Evolutionary conservation across 2,329 filamentous ascomycete species (phyloP).

Genomic region (Fusarium napiforme): DNA sequence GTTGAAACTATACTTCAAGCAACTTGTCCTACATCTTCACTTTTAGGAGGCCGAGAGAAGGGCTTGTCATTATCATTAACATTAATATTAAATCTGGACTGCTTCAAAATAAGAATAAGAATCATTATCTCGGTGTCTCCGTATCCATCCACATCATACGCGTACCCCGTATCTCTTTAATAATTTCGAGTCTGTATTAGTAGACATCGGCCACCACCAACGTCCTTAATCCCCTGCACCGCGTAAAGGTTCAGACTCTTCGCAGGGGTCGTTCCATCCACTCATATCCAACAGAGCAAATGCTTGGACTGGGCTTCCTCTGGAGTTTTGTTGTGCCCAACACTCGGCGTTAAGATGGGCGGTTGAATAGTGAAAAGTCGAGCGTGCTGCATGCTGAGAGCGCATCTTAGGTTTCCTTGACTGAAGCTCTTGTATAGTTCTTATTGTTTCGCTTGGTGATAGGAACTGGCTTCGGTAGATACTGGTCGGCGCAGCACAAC

Average conservation of each 20-base stretch:
- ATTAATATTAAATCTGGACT: constrained; percentile 32
- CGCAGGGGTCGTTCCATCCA: constrained; percentile 38
- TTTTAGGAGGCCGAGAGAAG: background rate
- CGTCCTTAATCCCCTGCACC: constrained; percentile 42
- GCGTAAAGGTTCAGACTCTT: constrained; percentile 45
- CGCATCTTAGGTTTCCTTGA: constrained; percentile 1
- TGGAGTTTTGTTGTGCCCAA: constrained; percentile 38
- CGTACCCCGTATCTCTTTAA: constrained; percentile 5
- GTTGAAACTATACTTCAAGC: no score
- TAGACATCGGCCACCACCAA: constrained; percentile 30
- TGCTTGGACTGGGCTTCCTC: constrained; percentile 15
- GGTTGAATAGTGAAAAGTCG: constrained; percentile 15
- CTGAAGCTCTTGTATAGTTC: background rate
- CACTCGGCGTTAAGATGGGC: constrained; percentile 46
- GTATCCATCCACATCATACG: constrained; percentile 10
- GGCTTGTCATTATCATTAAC: constrained; percentile 20
- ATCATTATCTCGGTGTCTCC: constrained; percentile 22
- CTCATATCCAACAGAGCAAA: background rate
- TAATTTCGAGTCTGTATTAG: constrained; percentile 38
- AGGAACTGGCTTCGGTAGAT: background rate
- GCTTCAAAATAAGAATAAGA: constrained; percentile 19
- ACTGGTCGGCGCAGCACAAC: background rate
- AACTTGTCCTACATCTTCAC: background rate
- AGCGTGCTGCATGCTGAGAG: constrained; percentile 1
- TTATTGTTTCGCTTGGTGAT: no score